Conservation (phyloP, 2,329 filamentous ascomycete genomes). For the Sporothrix pallida region DNA sequence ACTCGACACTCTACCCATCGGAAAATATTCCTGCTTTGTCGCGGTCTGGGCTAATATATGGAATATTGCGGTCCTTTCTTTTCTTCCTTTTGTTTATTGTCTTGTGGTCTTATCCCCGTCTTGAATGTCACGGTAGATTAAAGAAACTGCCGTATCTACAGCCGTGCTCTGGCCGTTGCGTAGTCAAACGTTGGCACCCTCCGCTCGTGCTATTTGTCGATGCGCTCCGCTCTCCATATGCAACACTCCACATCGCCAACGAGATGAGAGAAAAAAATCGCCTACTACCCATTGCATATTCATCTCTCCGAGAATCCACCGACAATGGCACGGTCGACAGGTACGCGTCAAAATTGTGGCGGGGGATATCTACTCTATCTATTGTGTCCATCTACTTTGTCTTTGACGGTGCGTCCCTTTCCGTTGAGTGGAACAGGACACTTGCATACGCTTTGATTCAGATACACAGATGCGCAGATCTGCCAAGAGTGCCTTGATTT, state of each 20-base stretch:
- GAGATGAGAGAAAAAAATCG: neutral
- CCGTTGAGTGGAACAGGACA: neutral
- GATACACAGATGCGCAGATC: neutral
- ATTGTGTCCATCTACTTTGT: too few species aligned
- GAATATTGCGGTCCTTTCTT: neutral
- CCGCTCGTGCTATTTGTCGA: neutral
- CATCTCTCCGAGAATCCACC: conserved; percentile 11
- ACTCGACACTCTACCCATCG: conserved; percentile 19
- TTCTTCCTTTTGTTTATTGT: neutral
- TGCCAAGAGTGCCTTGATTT: neutral
- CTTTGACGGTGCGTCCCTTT: neutral
- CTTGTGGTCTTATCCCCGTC: neutral
- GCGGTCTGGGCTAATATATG: neutral
- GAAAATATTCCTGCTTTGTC: conserved; percentile 14
- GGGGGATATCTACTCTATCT: too few species aligned
- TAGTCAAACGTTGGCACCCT: neutral
- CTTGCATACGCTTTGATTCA: neutral
- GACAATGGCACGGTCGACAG: neutral
- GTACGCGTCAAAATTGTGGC: neutral
- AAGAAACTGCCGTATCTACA: neutral
- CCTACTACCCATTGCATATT: neutral
- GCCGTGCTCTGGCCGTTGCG: neutral
- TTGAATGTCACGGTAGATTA: neutral
- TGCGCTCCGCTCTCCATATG: neutral
- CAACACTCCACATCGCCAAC: too few species aligned